Evolutionary conservation across 139 green algal genomes (phyloP), one percentile per base, ranked within the genome.

Genomic region (Coccomyxa sp.): DNA sequence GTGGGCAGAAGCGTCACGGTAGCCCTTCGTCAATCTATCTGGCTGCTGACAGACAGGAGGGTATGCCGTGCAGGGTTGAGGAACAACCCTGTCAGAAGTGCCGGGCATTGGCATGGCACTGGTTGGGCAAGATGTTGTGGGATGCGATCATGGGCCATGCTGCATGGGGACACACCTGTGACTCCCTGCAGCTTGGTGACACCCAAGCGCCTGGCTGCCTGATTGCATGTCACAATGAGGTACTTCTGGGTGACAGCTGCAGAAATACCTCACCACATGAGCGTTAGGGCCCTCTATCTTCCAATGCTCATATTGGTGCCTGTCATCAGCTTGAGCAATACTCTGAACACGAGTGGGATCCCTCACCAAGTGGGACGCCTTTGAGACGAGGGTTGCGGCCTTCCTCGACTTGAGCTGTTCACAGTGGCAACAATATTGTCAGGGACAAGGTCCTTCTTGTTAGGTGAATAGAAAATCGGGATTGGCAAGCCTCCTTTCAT

Each of bases 171-270:
- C n/a, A n/a, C n/a, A 64, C 22, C 50, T 31, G 18, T 64, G n/a
- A 86, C 90, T 68, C 71, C 73, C 89, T 92, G 94, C 9, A 96
- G 87, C 85, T 97, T 98, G 70, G 80, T 87, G 9, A 98, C 92
- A 5, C 93, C 93, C 27, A 55, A 33, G 9, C 37, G 36, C 7
- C 94, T 83, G 0, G 93, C 93, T 64, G 50, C 50, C 22, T 1
- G 18, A 64, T 98, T 98, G 79, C 79, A 90, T 0, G 93, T 97
- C 22, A 97, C 92, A 22, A 93, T 70, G 8, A 94, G 78, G 44
- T 88, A 91, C 81, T 95, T 94, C 55, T 97, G 93, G 0, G 93
- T 97, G 8, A 97, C 83, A 6, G 76, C 86, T 76, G 74, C 37
- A 35, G 3, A 58, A 12, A 37, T 7, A 33, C 54, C 8, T 37